A percentile compares a stretch with the other conserved stretches of the same genome.
Conservation (phyloP, 306 rosid genomes). For the Pachyrhizus erosus region DNA sequence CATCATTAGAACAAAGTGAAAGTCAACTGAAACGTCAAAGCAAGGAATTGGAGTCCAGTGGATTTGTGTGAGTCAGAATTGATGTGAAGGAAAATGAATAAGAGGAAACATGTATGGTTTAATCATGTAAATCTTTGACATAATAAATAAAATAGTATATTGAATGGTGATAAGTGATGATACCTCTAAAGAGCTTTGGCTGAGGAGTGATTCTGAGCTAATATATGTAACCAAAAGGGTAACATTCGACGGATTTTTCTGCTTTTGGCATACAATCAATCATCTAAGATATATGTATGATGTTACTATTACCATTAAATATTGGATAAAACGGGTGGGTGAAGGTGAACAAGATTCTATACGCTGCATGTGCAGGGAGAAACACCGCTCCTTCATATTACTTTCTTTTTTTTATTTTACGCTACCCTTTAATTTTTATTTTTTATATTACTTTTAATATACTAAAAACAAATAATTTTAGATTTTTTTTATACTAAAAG, state of each 20-base stretch:
- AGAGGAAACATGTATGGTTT: background rate
- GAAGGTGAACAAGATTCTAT: constrained; percentile 9
- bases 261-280: constrained; percentile 29
- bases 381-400: background rate
- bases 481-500: too few relatives aligned
- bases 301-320: constrained; percentile 3
- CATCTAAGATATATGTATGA: background rate
- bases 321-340: constrained; percentile 33
- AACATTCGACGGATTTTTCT: constrained; percentile 27
- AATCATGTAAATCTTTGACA: constrained; percentile 21
- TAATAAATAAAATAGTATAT: background rate
- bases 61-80: background rate
- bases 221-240: constrained; percentile 19
- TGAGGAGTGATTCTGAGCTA: constrained; percentile 24
- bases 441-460: too few relatives aligned
- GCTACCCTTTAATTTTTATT: background rate
- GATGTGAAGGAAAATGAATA: background rate
- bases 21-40: constrained; percentile 15
- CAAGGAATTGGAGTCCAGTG: constrained; percentile 20
- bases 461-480: too few relatives aligned
- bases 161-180: background rate
- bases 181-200: constrained; percentile 43
- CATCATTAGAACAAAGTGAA: constrained; percentile 9
- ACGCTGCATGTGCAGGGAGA: background rate
- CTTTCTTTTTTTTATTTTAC: background rate